These are phyloP conservation scores for Przewalskia tangutica DNA, from an alignment of 257 asterid species.

Conservation along the genomic window DNA sequence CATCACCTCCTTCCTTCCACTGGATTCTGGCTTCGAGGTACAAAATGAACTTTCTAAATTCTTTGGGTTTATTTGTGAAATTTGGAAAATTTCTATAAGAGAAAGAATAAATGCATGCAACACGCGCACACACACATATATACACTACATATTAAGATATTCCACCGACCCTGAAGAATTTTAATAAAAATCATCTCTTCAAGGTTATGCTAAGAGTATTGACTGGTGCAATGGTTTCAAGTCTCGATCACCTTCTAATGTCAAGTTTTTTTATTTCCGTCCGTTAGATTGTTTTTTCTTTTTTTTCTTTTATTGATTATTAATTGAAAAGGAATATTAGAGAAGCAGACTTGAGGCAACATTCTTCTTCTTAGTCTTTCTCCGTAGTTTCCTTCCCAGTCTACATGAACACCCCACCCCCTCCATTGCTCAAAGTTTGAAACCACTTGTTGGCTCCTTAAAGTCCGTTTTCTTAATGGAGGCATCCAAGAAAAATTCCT, in stretches of 20 bases:
- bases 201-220: background rate
- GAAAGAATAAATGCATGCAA: background rate
- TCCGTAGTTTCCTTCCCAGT: background rate
- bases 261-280: background rate
- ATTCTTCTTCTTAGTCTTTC: background rate
- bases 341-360: background rate
- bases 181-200: background rate
- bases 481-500: background rate
- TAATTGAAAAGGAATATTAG: no score
- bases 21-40: conserved; percentile 98
- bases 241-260: background rate
- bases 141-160: background rate
- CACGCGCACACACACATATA: background rate
- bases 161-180: background rate
- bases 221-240: background rate
- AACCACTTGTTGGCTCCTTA: background rate
- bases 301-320: no score
- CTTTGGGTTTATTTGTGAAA: background rate
- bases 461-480: background rate
- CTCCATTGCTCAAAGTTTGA: background rate
- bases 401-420: background rate
- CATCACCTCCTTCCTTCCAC: conserved; percentile 61
- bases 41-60: background rate
- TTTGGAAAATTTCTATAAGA: background rate
- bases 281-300: background rate